A percentile compares a stretch with the other conserved stretches of the same genome.
Conservation (phyloP, 306 rosid species). For the Herpetospermum pedunculosum region DNA sequence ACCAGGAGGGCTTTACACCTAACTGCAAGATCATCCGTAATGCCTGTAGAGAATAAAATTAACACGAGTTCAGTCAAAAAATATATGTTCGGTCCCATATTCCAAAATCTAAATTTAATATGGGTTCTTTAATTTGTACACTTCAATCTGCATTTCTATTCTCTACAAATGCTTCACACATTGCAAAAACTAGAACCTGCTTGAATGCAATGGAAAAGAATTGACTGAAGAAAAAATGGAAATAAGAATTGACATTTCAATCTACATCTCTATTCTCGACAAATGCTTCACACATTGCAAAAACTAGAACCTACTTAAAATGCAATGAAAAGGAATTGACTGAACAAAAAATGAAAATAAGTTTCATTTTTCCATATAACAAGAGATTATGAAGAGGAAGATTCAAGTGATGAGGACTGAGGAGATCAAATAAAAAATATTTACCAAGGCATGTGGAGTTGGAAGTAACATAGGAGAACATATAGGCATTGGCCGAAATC, state of each 20-base stretch:
- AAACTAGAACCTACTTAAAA: background rate
- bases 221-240: background rate
- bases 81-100: background rate
- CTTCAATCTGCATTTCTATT: background rate
- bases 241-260: background rate
- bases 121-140: background rate
- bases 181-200: background rate
- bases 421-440: constrained; percentile 15
- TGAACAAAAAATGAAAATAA: background rate
- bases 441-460: constrained; percentile 93
- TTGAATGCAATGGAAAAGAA: background rate
- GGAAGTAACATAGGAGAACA: constrained; percentile 90
- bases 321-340: background rate
- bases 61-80: constrained; percentile 5
- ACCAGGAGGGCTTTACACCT: constrained; percentile 93
- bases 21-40: constrained; percentile 85
- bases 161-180: background rate
- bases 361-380: background rate
- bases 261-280: background rate
- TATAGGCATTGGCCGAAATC: constrained; percentile 90
- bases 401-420: constrained; percentile 6
- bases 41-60: constrained; percentile 43
- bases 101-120: background rate
- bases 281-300: background rate
- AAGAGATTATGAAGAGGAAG: background rate